phyloP scores from a whole-genome alignment of 73 alveolate species.

The Tetrahymena thermophila region DNA sequence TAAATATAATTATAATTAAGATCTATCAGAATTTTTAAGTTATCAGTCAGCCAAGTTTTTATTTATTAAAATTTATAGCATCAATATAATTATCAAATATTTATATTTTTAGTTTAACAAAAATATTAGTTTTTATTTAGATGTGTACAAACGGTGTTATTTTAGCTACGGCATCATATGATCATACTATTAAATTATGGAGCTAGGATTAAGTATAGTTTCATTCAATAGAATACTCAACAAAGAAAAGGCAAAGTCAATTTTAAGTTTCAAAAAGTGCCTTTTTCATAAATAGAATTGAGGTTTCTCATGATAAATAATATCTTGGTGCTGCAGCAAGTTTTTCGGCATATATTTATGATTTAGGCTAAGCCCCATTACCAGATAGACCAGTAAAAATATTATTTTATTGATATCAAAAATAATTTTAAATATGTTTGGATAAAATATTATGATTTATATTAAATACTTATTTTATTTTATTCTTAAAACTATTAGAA shows the following conservation, averaged over 20 bases:
- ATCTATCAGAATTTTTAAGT: not conserved
- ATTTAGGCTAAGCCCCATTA: not conserved
- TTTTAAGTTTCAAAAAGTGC: not conserved
- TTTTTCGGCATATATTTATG: slow-evolving; percentile 16
- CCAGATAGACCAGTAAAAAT: not conserved
- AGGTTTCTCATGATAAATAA: slow-evolving; percentile 17
- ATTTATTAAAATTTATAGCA: not conserved
- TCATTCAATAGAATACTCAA: not conserved
- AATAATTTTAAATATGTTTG: not conserved
- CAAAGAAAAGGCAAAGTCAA: not conserved
- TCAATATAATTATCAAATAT: not conserved
- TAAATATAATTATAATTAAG: not conserved
- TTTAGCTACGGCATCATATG: slow-evolving; percentile 16
- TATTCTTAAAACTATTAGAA: not conserved
- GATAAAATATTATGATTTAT: not conserved
- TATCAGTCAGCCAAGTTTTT: not conserved
- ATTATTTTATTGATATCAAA: not conserved
- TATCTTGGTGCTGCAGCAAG: slow-evolving; percentile 30
- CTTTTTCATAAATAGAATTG: slow-evolving; percentile 21
- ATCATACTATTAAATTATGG: slow-evolving; percentile 24
- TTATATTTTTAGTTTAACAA: not conserved
- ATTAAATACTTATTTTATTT: not conserved
- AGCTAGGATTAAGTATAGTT: not conserved
- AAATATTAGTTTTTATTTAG: not conserved
- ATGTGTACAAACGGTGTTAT: slow-evolving; percentile 36